A percentile compares a stretch with the other conserved stretches of the same genome.
These are phyloP conservation scores for Rhizopogon salebrosus DNA, from an alignment of 768 basidiomycete species.

Conservation along the genomic window DNA sequence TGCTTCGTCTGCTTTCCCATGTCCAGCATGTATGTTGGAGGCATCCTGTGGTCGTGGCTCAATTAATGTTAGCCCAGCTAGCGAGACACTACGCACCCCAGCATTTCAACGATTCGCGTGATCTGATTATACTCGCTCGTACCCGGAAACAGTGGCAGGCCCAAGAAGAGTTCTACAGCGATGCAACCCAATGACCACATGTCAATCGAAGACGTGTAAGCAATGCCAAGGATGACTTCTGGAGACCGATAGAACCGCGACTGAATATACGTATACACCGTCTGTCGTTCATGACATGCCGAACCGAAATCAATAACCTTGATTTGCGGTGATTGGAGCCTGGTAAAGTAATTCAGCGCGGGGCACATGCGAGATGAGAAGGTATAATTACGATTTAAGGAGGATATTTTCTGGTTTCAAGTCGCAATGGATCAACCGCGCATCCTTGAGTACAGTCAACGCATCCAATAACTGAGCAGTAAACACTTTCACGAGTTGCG, in stretches of 20 bases:
- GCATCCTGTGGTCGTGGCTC: constrained; percentile 52
- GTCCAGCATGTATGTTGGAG: constrained; percentile 90
- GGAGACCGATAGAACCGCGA: constrained; percentile 98
- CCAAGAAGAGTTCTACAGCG: constrained; percentile 95
- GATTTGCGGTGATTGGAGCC: constrained; percentile 94
- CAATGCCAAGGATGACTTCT: constrained; percentile 91
- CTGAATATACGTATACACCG: constrained; percentile 99
- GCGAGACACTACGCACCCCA: constrained; percentile 62
- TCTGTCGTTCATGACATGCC: constrained; percentile 97
- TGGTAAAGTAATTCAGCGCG: constrained; percentile 24
- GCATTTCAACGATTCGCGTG: constrained; percentile 95
- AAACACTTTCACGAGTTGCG: constrained; percentile 97
- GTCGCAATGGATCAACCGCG: constrained; percentile 96
- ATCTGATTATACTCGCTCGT: constrained; percentile 99
- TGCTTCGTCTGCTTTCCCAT: constrained; percentile 92
- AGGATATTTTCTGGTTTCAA: constrained; percentile 98
- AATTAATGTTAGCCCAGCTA: background rate
- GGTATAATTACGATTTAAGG: constrained; percentile 72
- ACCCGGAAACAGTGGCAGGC: constrained; percentile 93
- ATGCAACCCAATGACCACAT: constrained; percentile 99
- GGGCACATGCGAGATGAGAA: background rate
- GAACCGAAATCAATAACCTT: constrained; percentile 99
- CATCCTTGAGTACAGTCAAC: constrained; percentile 88
- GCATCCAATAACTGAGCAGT: constrained; percentile 94
- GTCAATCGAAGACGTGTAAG: constrained; percentile 93